These are phyloP conservation scores for Russula foetens DNA, from an alignment of 768 basidiomycete genomes.

Conservation along the genomic window DNA sequence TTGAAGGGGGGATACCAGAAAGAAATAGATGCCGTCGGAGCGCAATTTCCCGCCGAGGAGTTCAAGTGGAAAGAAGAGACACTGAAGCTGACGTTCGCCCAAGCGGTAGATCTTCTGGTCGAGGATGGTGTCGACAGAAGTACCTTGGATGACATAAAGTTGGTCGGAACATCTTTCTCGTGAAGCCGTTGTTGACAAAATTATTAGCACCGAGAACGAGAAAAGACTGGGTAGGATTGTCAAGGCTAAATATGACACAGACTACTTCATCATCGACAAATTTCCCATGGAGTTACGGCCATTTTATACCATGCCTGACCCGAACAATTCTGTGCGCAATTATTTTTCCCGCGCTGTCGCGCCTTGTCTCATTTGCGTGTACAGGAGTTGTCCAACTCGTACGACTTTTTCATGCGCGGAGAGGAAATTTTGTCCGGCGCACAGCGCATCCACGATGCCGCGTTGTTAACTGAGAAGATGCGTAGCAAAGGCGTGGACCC, in stretches of 20 bases:
- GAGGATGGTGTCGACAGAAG: constrained; percentile 79
- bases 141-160: constrained; percentile 86
- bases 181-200: not conserved
- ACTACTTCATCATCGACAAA: constrained; percentile 99
- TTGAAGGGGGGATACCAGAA: constrained; percentile 66
- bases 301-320: constrained; percentile 99
- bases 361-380: not conserved
- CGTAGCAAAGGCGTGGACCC: constrained; percentile 82
- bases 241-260: constrained; percentile 90
- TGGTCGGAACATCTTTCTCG: constrained; percentile 22
- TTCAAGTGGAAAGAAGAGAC: constrained; percentile 95
- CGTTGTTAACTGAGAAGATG: constrained; percentile 79
- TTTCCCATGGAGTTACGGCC: constrained; percentile 94
- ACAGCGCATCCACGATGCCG: constrained; percentile 92
- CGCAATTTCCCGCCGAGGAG: constrained; percentile 91
- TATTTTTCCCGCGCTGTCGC: not conserved
- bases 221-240: constrained; percentile 86
- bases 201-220: constrained; percentile 83
- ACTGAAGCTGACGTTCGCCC: constrained; percentile 72
- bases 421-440: constrained; percentile 98
- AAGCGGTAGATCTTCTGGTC: constrained; percentile 81
- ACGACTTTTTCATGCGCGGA: constrained; percentile 99
- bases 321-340: constrained; percentile 67
- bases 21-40: constrained; percentile 75
- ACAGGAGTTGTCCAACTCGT: constrained; percentile 91